Percentiles rank a stretch among this genome's conserved stretches.
Conservation (phyloP, 2,329 filamentous ascomycete genomes). For the Plectosphaerella plurivora region DNA sequence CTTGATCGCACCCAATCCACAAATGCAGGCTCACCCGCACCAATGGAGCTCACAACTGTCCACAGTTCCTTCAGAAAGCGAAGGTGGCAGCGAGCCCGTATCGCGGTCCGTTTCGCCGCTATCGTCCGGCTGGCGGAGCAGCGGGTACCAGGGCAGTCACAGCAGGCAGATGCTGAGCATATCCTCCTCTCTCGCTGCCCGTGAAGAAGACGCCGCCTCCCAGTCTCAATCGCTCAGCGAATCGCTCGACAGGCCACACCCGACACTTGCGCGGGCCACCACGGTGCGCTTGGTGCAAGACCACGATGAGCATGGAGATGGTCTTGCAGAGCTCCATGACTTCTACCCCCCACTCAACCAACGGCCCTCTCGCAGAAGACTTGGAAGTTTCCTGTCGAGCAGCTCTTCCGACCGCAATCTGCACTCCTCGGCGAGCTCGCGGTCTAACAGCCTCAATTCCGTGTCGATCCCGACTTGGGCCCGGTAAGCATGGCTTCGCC, state of each 20-base stretch:
- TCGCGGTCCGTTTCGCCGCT: slow-evolving; percentile 43
- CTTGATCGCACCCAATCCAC: slow-evolving; percentile 6
- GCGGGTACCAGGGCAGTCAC: slow-evolving; percentile 43
- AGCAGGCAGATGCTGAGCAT: slow-evolving; percentile 55
- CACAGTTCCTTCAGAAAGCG: slow-evolving; percentile 59
- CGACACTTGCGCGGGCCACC: slow-evolving; percentile 35
- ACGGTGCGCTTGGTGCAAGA: slow-evolving; percentile 45
- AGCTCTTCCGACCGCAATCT: slow-evolving; percentile 47
- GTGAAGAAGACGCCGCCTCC: slow-evolving; percentile 34
- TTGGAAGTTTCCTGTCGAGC: slow-evolving; percentile 47
- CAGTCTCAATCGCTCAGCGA: slow-evolving; percentile 36
- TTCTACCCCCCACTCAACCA: slow-evolving; percentile 46
- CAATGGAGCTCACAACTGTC: slow-evolving; percentile 63
- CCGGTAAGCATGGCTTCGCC: slow-evolving; percentile 25
- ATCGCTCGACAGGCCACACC: slow-evolving; percentile 45
- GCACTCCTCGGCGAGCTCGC: slow-evolving; percentile 47
- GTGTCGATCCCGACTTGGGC: slow-evolving; percentile 51
- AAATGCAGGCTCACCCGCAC: slow-evolving; percentile 46
- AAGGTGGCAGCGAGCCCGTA: slow-evolving; percentile 41
- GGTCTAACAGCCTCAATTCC: slow-evolving; percentile 39
- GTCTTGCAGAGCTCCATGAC: slow-evolving; percentile 54
- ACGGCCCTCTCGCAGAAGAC: slow-evolving; percentile 47
- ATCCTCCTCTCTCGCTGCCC: slow-evolving; percentile 44
- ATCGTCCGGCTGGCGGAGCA: slow-evolving; percentile 42
- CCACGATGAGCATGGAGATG: slow-evolving; percentile 61